phyloP scores from a whole-genome alignment of 176 grass and related monocot species.

The Triticum monococcum region DNA sequence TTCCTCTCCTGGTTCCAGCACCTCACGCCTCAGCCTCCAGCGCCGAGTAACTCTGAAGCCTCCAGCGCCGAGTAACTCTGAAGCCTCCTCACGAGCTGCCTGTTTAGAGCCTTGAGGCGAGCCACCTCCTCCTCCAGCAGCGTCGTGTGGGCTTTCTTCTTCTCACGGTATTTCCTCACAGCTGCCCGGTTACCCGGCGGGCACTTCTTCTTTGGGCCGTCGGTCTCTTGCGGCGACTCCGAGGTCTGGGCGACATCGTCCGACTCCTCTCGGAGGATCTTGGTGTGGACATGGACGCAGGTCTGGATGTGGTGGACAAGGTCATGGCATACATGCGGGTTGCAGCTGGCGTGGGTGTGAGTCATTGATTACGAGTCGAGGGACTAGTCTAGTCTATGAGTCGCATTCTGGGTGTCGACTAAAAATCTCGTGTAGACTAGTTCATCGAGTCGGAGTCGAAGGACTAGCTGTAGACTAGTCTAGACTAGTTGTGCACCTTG shows the following conservation, averaged over 20 bases:
- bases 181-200: constrained; percentile 55
- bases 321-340: constrained; percentile 45
- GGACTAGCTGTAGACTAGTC: too few species aligned
- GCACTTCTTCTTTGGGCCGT: constrained; percentile 33
- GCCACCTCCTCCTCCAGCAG: constrained; percentile 59
- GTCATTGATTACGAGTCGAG: too few species aligned
- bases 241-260: background rate
- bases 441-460: too few species aligned
- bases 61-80: constrained; percentile 48
- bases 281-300: constrained; percentile 76
- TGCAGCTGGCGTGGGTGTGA: constrained; percentile 68
- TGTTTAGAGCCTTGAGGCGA: constrained; percentile 46
- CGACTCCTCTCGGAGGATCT: constrained; percentile 35
- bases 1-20: too few species aligned
- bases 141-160: constrained; percentile 66
- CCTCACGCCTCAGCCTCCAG: constrained; percentile 58
- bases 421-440: too few species aligned
- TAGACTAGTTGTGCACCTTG: too few species aligned
- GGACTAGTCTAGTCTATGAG: too few species aligned
- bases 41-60: constrained; percentile 49
- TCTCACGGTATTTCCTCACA: constrained; percentile 69
- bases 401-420: too few species aligned
- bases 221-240: background rate
- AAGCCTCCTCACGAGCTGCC: constrained; percentile 59
- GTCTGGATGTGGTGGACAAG: constrained; percentile 61